These are phyloP conservation scores for Fraxinus paxiana DNA, from an alignment of 305 asterid genomes.

Conservation along the genomic window DNA sequence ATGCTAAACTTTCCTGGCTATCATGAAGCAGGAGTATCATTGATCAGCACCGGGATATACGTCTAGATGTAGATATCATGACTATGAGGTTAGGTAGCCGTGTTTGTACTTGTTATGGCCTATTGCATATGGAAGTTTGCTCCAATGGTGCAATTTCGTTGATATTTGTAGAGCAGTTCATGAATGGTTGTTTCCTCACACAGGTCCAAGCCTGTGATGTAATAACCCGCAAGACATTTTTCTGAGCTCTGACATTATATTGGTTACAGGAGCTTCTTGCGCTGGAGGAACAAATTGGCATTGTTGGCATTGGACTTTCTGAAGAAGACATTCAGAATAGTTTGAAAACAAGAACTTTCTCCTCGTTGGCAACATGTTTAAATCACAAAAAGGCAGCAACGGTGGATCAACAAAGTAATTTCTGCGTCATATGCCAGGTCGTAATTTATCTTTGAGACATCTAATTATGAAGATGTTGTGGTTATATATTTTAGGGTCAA, in stretches of 20 bases:
- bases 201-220: neutral
- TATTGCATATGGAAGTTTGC: slow-evolving; percentile 8
- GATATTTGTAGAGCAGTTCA: neutral
- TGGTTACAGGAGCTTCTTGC: slow-evolving; percentile 65
- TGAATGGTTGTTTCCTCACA: neutral
- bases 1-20: slow-evolving; percentile 69
- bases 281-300: slow-evolving; percentile 62
- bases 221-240: neutral
- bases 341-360: slow-evolving; percentile 42
- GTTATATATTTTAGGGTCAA: neutral
- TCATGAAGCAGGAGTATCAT: slow-evolving; percentile 44
- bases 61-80: slow-evolving; percentile 93
- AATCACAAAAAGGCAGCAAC: slow-evolving; percentile 34
- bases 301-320: slow-evolving; percentile 54
- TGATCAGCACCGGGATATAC: slow-evolving; percentile 85
- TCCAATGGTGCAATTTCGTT: neutral
- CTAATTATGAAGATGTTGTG: neutral
- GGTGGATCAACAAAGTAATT: slow-evolving; percentile 41
- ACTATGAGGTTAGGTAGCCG: slow-evolving; percentile 32
- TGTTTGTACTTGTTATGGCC: neutral
- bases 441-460: neutral
- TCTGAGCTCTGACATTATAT: slow-evolving; percentile 7
- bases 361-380: slow-evolving; percentile 24
- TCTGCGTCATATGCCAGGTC: slow-evolving; percentile 83
- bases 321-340: slow-evolving; percentile 35